Conservation (phyloP, 768 basidiomycete genomes). For the Lactifluus hygrophoroides region DNA sequence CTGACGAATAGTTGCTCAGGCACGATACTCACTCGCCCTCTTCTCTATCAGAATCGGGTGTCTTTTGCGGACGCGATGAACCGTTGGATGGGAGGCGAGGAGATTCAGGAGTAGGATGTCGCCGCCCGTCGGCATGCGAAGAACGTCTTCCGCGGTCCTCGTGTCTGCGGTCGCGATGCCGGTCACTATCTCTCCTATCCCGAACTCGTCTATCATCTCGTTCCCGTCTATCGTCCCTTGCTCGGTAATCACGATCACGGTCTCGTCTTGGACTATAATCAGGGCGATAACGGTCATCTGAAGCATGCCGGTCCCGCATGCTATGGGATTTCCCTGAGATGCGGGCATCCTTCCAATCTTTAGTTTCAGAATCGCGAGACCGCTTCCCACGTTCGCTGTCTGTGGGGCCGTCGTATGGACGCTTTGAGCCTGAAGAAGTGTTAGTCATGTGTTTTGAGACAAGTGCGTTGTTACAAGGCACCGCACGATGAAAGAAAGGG, state of each 20-base stretch:
- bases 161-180: constrained; percentile 21
- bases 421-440: constrained; percentile 76
- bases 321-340: constrained; percentile 27
- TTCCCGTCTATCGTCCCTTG: constrained; percentile 29
- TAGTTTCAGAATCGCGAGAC: constrained; percentile 43
- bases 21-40: constrained; percentile 86
- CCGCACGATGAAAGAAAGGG: constrained; percentile 61
- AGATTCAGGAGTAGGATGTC: constrained; percentile 13
- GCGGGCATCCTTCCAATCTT: constrained; percentile 67
- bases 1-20: constrained; percentile 9
- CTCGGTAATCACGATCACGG: constrained; percentile 26
- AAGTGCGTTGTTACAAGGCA: constrained; percentile 61
- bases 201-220: constrained; percentile 25
- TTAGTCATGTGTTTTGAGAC: constrained; percentile 53
- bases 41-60: constrained; percentile 55
- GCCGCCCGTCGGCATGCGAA: constrained; percentile 14
- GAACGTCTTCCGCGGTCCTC: constrained; percentile 13
- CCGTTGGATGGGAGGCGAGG: constrained; percentile 13
- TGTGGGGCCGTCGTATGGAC: constrained; percentile 55
- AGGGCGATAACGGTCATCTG: constrained; percentile 25
- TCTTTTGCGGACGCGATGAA: constrained; percentile 12
- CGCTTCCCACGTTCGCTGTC: constrained; percentile 42
- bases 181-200: constrained; percentile 31
- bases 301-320: constrained; percentile 29
- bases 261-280: constrained; percentile 24